These are phyloP conservation scores for Colletotrichum phormii DNA, from an alignment of 2,329 filamentous ascomycete genomes.

Conservation along the genomic window DNA sequence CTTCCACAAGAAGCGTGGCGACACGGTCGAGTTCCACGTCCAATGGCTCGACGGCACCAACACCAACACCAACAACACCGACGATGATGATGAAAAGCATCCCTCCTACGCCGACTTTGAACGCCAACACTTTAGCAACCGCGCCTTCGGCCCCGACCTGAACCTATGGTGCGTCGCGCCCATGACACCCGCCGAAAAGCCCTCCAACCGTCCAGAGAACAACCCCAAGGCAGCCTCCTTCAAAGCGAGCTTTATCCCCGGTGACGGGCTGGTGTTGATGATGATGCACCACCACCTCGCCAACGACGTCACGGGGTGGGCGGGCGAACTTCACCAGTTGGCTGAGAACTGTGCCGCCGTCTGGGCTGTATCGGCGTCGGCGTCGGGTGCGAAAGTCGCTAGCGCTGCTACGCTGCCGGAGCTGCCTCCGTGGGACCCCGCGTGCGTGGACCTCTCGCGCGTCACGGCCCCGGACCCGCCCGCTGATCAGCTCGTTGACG, in stretches of 20 bases:
- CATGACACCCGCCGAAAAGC: not conserved
- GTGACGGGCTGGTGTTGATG: not conserved
- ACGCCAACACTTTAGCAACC: not conserved
- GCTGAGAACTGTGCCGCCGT: not conserved
- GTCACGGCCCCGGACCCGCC: slow-evolving; percentile 44
- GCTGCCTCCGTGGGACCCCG: slow-evolving; percentile 41
- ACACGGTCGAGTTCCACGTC: not conserved
- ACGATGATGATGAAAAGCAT: not conserved
- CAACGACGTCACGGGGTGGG: not conserved
- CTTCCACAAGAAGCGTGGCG: slow-evolving; percentile 40
- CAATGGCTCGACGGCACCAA: not conserved
- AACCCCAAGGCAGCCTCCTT: not conserved
- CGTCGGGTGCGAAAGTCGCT: too few relatives aligned
- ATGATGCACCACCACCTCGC: not conserved
- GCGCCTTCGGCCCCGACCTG: not conserved
- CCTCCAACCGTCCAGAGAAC: not conserved
- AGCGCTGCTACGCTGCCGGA: not conserved
- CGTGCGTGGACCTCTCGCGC: slow-evolving; percentile 49
- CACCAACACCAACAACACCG: too few relatives aligned
- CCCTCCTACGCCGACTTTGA: not conserved
- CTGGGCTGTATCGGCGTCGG: not conserved
- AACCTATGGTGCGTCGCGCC: not conserved
- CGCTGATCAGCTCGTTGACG: slow-evolving; percentile 45
- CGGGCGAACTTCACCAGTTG: not conserved
- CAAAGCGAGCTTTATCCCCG: not conserved